Evolutionary conservation across 2,329 filamentous ascomycete species (phyloP).

Genomic region (Paecilomyces formosus): DNA sequence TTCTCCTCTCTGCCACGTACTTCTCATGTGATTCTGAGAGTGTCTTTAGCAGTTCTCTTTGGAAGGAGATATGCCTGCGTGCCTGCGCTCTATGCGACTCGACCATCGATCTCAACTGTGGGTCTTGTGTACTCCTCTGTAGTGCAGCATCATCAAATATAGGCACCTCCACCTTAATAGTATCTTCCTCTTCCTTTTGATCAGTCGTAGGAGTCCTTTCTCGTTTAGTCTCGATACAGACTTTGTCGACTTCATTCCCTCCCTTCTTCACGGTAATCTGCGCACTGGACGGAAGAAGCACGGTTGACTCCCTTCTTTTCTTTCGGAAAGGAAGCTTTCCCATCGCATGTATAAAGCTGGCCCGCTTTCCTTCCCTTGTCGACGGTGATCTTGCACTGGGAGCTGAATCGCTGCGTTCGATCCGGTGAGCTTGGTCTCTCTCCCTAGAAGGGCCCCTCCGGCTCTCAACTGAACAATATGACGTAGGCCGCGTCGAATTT

Average conservation of each 20-base stretch:
- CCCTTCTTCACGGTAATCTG: constrained; percentile 19
- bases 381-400: constrained; percentile 17
- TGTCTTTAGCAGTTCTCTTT: constrained; percentile 21
- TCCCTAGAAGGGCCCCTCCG: constrained; percentile 9
- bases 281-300: constrained; percentile 20
- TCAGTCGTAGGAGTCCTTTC: constrained; percentile 3
- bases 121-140: constrained; percentile 26
- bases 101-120: constrained; percentile 21
- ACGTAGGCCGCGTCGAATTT: constrained; percentile 32
- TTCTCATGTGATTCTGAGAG: constrained; percentile 23
- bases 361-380: constrained; percentile 23
- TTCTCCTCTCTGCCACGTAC: constrained; percentile 19
- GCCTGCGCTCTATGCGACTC: constrained; percentile 22
- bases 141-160: constrained; percentile 26
- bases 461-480: constrained; percentile 29
- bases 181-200: constrained; percentile 10
- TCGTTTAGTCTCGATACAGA: constrained; percentile 20
- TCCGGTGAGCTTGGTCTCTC: constrained; percentile 7
- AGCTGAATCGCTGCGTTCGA: constrained; percentile 14
- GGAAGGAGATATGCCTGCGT: constrained; percentile 26
- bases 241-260: constrained; percentile 24
- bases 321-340: constrained; percentile 29
- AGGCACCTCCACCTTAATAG: constrained; percentile 23
- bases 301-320: constrained; percentile 20
- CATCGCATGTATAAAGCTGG: constrained; percentile 26